Base-by-base conservation (phyloP, 371 early-diverging fungal species). In the Catenaria anguillulae region DNA sequence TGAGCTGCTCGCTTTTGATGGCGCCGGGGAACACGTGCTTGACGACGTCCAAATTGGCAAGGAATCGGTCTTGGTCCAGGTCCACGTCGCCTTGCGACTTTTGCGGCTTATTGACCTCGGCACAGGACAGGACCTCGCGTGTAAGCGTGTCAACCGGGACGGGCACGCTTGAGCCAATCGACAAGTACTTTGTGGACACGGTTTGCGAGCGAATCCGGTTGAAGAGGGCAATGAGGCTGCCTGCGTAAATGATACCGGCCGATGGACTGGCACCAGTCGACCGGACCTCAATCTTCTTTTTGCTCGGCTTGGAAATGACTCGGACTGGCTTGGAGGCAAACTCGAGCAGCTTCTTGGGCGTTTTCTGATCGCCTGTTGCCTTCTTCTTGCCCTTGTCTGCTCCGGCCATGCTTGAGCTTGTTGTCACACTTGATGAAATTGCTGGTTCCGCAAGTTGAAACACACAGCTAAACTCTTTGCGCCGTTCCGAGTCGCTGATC, bases 121-220 rank as follows among this genome's bases (percentile, higher is more conserved):
- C 23, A 12, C 34, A 0, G 34, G 13, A 0, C 13, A 26, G 29
- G 19, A 50, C 10, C 2, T 29, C 50, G 50, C 13, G 29, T 6
- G 33, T 13, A 13, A 56, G 6, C 0, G 19, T 12, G 1, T 31
- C 5, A 12, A 6, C 58, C 12, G 58, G 58, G 13, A 56, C 42
- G 13, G 5, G 34, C n/a, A 33, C n/a, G 26, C 12, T 2, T 6
- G 34, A 5, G 52, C 80, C 77, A 36, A 80, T 77, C 33, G 73
- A 76, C 74, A 89, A 77, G 68, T 87, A 88, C 67, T 85, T 86
- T 29, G 90, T 90, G 56, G 87, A 77, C 29, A 87, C 87, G 0
- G 88, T 90, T 70, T 90, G 90, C 6, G 88, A 88, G 65, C 85
- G 85, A 72, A 87, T 85, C 50, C 88, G 84, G 69, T 86, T 87